Evolutionary conservation across 345 rosid species (phyloP), one percentile per base, ranked within the genome.

Genomic region (Lepidium aucheri): DNA sequence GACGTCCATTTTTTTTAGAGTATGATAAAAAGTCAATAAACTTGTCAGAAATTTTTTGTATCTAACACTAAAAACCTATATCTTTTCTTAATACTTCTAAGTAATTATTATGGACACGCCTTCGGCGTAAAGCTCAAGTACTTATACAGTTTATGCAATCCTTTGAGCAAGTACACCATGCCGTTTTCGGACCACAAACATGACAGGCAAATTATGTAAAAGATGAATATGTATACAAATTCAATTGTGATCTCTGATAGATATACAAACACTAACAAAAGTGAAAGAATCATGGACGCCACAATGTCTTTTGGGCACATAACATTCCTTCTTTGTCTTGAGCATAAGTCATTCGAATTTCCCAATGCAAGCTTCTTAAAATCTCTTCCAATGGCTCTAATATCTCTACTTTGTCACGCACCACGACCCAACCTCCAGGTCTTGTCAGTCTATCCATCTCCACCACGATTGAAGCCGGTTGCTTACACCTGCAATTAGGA

Each of bases 391-490:
- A 46, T 2, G 89, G 85, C 47, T 86, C 86, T 6, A 93, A 69
- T 78, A 90, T 86, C 83, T 83, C 94, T 2, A 86, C 87, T 69
- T 88, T 93, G 59, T 93, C 97, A 1, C 98, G 82, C 17, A 90
- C 62, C 4, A 93, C 85, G 32, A 72, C 83, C 98, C 97, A 93
- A n/a, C 97, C 97, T 55, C 94, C 87, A 8, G 97, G 96, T 52
- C 98, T 73, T 44, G 88, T 53, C 46, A 90, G 28, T 9, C 96
- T 80, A 70, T 93, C 97, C 90, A 93, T 93, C 76, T 90, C 98
- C 50, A 90, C 94, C 3, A 90, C 85, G 8, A 93, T 86, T 6
- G 90, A 76, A 43, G 69, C 89, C 9, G 96, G 96, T 39, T 88
- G 90, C 84, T 70, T 88, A 55, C 97, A 90, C 83, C 97, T 91